Evolutionary conservation across 75 land plant species (phyloP), one percentile per base, ranked within the genome.

Genomic region (Sequoiadendron giganteum): DNA sequence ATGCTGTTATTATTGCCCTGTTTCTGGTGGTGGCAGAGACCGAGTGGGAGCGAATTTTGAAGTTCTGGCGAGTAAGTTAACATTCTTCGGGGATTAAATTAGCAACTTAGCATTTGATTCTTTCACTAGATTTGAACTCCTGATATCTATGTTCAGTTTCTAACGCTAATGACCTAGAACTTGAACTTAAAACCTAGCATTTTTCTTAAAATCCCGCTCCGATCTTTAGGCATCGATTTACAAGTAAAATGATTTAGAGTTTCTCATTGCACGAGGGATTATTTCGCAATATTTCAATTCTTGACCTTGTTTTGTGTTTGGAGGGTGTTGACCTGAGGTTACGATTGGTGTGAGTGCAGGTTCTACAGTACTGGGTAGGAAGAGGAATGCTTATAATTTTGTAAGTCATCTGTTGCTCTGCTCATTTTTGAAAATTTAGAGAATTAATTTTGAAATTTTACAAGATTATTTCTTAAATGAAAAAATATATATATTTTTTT

Each of bases 341-440:
- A 25, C 10, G 72, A 15, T 80, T 52, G 39, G 77, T 82, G 49
- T 84, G 19, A 36, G 25, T 90, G 90, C 93, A 97, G 99, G 84
- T 97, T 42, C 56, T 97, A 87, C 96, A 97, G 88, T 96, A 93
- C 86, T 97, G 99, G 99, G 96, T 90, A 56, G 97, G 94, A n/a
- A 89, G 99, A 85, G 99, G 98, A 13, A 95, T 97, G 95, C 97
- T 97, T 68, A 98, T 96, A 82, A 95, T 97, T 58, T 95, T 97
- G 99, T 97, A 97, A 87, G 98, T 87, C 36, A 18, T 43, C 19
- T 39, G 84, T 42, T 87, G n/a, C n/a, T 80, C 21, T 83, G 34
- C 19, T 18, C 61, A 25, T 83, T 38, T 73, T 40, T 25, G 8
- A 21, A 25, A 68, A 19, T 28, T 32, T 40, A 10, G 85, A 72